These are phyloP conservation scores for Microsporum canis DNA, from an alignment of 2,329 filamentous ascomycete species.

Conservation along the genomic window DNA sequence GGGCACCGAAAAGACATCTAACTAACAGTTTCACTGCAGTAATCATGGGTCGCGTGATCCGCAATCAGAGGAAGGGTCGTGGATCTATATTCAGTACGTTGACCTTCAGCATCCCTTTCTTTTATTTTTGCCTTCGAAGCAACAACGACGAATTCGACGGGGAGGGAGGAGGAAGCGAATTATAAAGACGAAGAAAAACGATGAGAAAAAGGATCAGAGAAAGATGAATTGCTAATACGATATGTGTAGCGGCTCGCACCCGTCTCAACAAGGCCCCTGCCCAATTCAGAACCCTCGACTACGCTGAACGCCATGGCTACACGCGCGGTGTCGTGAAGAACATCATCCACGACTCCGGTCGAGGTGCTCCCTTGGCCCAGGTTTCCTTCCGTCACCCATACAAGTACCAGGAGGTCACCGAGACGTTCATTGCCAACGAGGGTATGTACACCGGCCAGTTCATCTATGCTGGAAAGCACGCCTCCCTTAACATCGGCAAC, in stretches of 20 bases:
- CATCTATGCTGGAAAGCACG: constrained; percentile 99
- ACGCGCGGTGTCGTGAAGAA: constrained; percentile 95
- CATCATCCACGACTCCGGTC: constrained; percentile 97
- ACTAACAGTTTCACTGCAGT: constrained; percentile 20
- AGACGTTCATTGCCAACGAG: constrained; percentile 99
- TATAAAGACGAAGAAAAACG: not conserved
- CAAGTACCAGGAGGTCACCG: constrained; percentile 91
- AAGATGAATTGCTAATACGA: not conserved
- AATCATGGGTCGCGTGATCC: constrained; percentile 58
- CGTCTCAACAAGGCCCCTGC: constrained; percentile 90
- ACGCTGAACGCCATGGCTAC: constrained; percentile 93
- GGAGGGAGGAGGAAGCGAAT: constrained; percentile 8
- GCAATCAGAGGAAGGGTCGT: constrained; percentile 67
- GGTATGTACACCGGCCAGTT: constrained; percentile 99
- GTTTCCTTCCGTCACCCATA: constrained; percentile 97
- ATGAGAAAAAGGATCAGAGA: not conserved
- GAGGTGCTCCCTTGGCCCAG: constrained; percentile 94
- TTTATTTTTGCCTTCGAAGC: constrained; percentile 2
- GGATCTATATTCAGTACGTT: constrained; percentile 64
- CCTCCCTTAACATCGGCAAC: constrained; percentile 92
- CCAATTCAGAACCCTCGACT: constrained; percentile 96
- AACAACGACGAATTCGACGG: constrained; percentile 14
- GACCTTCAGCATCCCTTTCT: constrained; percentile 21
- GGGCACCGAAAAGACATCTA: not conserved
- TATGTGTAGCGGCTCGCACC: constrained; percentile 57